Evolutionary conservation across 2,329 filamentous ascomycete species (phyloP).

Genomic region (Sclerotinia sclerotiorum): DNA sequence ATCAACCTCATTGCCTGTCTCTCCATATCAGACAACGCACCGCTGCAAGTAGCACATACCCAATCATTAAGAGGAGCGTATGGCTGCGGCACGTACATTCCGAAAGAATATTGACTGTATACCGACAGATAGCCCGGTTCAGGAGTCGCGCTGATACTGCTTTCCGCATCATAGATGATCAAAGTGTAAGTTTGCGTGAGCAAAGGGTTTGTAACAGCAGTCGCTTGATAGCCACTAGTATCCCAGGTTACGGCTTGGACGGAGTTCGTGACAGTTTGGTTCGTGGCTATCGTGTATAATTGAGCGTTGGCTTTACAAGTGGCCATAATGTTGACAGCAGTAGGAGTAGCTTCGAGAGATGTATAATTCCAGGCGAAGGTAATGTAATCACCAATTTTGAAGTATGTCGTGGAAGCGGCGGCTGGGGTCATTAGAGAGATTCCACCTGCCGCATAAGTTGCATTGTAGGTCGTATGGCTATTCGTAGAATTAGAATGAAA

Average conservation of each 20-base stretch:
- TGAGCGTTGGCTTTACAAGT: conserved; percentile 53
- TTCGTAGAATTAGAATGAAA: conserved; percentile 1
- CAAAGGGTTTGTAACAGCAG: conserved; percentile 46
- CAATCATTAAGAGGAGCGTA: conserved; percentile 55
- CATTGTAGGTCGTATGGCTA: conserved; percentile 43
- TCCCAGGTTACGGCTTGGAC: conserved; percentile 58
- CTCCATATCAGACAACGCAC: conserved; percentile 50
- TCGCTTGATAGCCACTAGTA: conserved; percentile 51
- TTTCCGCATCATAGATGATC: conserved; percentile 60
- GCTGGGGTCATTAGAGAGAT: conserved; percentile 56
- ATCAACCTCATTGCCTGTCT: conserved; percentile 51
- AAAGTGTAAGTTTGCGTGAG: conserved; percentile 59
- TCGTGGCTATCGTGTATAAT: conserved; percentile 61
- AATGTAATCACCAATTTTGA: conserved; percentile 59
- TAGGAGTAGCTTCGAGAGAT: conserved; percentile 56
- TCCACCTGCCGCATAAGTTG: conserved; percentile 50
- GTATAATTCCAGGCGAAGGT: conserved; percentile 69
- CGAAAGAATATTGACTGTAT: conserved; percentile 53
- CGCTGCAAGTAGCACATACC: conserved; percentile 58
- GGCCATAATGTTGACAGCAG: conserved; percentile 59
- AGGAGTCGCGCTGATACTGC: conserved; percentile 50
- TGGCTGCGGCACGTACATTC: conserved; percentile 54
- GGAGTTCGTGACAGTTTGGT: conserved; percentile 58
- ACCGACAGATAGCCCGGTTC: conserved; percentile 56
- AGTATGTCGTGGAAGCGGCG: conserved; percentile 50